A percentile compares a stretch with the other conserved stretches of the same genome.
Evolutionary conservation across 257 asterid genomes (phyloP).

Genomic region (Solanum chilense): DNA sequence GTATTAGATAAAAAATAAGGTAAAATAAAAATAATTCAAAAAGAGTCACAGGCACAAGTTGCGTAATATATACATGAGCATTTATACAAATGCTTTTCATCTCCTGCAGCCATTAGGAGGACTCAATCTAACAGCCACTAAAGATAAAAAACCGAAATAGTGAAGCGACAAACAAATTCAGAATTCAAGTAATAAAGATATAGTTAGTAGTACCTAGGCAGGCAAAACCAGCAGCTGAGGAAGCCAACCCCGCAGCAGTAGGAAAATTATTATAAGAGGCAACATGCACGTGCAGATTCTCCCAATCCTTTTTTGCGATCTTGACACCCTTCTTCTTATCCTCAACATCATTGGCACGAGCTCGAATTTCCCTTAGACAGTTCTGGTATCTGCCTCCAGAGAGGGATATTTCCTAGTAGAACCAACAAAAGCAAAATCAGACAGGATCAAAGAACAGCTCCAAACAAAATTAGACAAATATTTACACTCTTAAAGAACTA

Average conservation of each 20-base stretch:
- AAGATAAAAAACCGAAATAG: background rate
- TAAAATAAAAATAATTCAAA: background rate
- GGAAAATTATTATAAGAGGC: slow-evolving; percentile 94
- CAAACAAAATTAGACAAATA: background rate
- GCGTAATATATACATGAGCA: background rate
- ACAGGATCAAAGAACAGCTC: background rate
- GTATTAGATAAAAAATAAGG: too few relatives aligned
- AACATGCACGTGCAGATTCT: slow-evolving; percentile 66
- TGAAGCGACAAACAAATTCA: background rate
- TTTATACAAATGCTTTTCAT: background rate
- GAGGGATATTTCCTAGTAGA: slow-evolving; percentile 75
- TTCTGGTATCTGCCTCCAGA: slow-evolving; percentile 84
- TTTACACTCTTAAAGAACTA: background rate
- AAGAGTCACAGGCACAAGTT: background rate
- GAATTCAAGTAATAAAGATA: background rate
- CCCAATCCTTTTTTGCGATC: slow-evolving; percentile 75
- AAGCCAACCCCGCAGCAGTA: slow-evolving; percentile 98
- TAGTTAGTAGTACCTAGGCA: slow-evolving; percentile 63
- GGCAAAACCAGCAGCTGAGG: slow-evolving; percentile 99
- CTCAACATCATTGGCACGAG: slow-evolving; percentile 76
- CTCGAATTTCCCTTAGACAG: slow-evolving; percentile 85
- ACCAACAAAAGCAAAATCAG: background rate
- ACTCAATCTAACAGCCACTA: background rate
- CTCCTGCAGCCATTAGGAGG: background rate
- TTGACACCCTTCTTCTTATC: slow-evolving; percentile 81